These are phyloP conservation scores for Alloteropsis semialata DNA, from an alignment of 176 grass and related monocot species.

Conservation along the genomic window DNA sequence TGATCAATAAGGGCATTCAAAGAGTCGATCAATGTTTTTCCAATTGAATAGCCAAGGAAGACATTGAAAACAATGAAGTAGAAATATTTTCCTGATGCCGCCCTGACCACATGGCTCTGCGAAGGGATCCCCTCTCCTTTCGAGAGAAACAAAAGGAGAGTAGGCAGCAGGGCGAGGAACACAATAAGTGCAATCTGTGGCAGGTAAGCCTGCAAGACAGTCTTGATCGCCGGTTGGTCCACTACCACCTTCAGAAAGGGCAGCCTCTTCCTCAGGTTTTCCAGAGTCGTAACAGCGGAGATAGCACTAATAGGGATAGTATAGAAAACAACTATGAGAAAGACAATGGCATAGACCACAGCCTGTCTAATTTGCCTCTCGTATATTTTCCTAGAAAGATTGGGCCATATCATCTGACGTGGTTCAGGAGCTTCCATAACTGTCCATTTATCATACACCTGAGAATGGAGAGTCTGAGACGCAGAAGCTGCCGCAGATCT, in stretches of 20 bases:
- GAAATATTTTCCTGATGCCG: slow-evolving; percentile 85
- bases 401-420: slow-evolving; percentile 64
- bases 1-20: slow-evolving; percentile 45
- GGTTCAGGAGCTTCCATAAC: slow-evolving; percentile 86
- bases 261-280: slow-evolving; percentile 51
- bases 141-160: slow-evolving; percentile 72
- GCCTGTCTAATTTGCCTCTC: slow-evolving; percentile 56
- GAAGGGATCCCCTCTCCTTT: slow-evolving; percentile 79
- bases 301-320: slow-evolving; percentile 63
- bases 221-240: slow-evolving; percentile 41
- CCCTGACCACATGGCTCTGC: slow-evolving; percentile 52
- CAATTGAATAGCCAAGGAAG: slow-evolving; percentile 63
- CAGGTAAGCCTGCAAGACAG: slow-evolving; percentile 80
- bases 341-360: slow-evolving; percentile 66
- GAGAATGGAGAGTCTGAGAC: slow-evolving; percentile 86
- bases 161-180: slow-evolving; percentile 78
- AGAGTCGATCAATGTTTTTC: slow-evolving; percentile 36
- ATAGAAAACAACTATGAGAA: slow-evolving; percentile 74
- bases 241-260: slow-evolving; percentile 83
- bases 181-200: slow-evolving; percentile 79
- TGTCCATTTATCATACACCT: slow-evolving; percentile 65
- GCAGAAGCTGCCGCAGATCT: slow-evolving; percentile 70
- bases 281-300: slow-evolving; percentile 72
- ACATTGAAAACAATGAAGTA: slow-evolving; percentile 93
- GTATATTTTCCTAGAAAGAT: slow-evolving; percentile 58